Evolutionary conservation across 2,329 filamentous ascomycete genomes (phyloP).

Genomic region (Ceratocystis cubensis): DNA sequence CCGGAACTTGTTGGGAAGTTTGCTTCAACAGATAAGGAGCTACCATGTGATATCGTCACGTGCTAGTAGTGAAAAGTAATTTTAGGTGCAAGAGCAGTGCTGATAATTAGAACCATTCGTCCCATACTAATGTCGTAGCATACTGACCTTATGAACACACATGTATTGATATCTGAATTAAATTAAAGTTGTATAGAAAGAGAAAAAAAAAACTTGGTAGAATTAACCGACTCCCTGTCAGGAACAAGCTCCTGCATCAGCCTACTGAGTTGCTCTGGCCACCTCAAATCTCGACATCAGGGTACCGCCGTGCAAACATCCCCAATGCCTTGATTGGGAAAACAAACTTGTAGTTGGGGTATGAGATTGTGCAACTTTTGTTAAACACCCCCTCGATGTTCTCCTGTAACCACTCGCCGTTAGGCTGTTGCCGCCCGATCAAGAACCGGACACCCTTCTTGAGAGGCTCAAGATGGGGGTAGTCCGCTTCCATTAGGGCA

Average conservation of each 20-base stretch:
- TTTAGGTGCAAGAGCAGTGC: too few species aligned
- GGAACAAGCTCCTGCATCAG: neutral
- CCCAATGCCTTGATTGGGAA: constrained; percentile 91
- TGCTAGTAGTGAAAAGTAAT: too few species aligned
- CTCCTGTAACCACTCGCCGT: constrained; percentile 92
- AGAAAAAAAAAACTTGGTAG: too few species aligned
- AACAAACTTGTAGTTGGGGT: constrained; percentile 97
- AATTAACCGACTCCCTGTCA: too few species aligned
- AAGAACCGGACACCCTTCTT: constrained; percentile 65
- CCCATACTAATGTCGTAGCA: too few species aligned
- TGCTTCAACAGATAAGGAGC: neutral
- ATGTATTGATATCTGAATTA: too few species aligned
- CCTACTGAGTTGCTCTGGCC: constrained; percentile 28
- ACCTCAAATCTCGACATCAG: constrained; percentile 43
- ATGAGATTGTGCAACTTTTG: constrained; percentile 98
- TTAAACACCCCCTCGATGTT: constrained; percentile 98
- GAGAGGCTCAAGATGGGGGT: constrained; percentile 60
- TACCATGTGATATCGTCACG: too few species aligned
- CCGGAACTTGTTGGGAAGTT: too few species aligned
- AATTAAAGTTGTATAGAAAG: too few species aligned
- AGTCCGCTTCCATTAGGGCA: constrained; percentile 68
- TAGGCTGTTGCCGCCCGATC: constrained; percentile 70
- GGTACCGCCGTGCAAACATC: constrained; percentile 66
- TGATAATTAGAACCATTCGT: too few species aligned
- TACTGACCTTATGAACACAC: too few species aligned